These are phyloP conservation scores for Penicillium herquei DNA, from an alignment of 495 filamentous ascomycete species.

Conservation along the genomic window DNA sequence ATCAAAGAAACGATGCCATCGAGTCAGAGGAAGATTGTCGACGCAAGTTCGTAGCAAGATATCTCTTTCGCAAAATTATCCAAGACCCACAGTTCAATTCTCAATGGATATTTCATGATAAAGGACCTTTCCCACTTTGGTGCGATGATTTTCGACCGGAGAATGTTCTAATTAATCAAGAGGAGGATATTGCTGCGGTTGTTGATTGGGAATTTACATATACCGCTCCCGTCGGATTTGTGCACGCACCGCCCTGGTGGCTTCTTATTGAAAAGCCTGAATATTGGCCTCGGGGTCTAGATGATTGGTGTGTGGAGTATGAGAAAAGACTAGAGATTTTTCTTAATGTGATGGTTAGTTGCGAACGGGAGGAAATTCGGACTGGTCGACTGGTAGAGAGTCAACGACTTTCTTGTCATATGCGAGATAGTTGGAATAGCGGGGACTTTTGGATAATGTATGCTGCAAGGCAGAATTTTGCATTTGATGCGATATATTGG, in stretches of 20 bases:
- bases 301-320: constrained; percentile 20
- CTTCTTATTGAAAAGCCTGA: constrained; percentile 6
- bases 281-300: constrained; percentile 13
- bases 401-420: constrained; percentile 13
- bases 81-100: not conserved
- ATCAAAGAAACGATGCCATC: constrained; percentile 25
- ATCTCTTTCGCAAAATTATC: constrained; percentile 2
- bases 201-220: constrained; percentile 6
- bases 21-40: constrained; percentile 12
- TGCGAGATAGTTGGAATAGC: constrained; percentile 17
- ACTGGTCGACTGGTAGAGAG: not conserved
- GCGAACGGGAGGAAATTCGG: not conserved
- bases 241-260: constrained; percentile 5
- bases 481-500: constrained; percentile 14
- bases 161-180: constrained; percentile 3
- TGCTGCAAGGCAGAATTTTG: constrained; percentile 13
- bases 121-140: not conserved
- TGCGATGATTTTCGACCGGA: constrained; percentile 2
- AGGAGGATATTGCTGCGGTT: not conserved
- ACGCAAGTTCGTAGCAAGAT: constrained; percentile 4
- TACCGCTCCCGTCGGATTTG: constrained; percentile 1
- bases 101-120: constrained; percentile 1
- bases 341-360: not conserved
- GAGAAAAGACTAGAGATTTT: constrained; percentile 17
- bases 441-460: constrained; percentile 20